A percentile compares a stretch with the other conserved stretches of the same genome.
Evolutionary conservation across 2,329 filamentous ascomycete genomes (phyloP).

Genomic region (Chlorencoelia australis): DNA sequence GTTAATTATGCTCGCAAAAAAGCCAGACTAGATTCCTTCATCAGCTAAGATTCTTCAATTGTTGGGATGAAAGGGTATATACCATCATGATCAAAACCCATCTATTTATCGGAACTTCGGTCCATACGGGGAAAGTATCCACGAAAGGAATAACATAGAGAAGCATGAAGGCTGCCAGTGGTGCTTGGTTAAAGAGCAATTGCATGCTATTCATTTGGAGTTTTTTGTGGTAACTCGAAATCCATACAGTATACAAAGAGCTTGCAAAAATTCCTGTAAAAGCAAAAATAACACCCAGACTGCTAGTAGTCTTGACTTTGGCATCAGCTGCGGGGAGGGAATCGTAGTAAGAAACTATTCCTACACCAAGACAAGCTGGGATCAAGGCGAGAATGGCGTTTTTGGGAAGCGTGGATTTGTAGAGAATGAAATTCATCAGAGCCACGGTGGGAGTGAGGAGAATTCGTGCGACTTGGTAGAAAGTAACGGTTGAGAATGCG

Average conservation of each 20-base stretch:
- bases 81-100: conserved; percentile 53
- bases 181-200: conserved; percentile 58
- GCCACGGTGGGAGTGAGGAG: conserved; percentile 57
- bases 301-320: conserved; percentile 44
- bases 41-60: no score
- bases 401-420: conserved; percentile 44
- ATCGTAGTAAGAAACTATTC: conserved; percentile 58
- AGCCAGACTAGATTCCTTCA: conserved; percentile 51
- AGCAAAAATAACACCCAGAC: conserved; percentile 53
- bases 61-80: conserved; percentile 18
- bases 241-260: conserved; percentile 60
- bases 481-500: conserved; percentile 57
- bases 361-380: conserved; percentile 54
- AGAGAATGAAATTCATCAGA: conserved; percentile 53
- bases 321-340: conserved; percentile 40
- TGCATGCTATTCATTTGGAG: conserved; percentile 60
- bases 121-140: conserved; percentile 51
- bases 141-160: conserved; percentile 57
- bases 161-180: conserved; percentile 50
- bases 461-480: conserved; percentile 61
- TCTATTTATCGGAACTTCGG: conserved; percentile 37
- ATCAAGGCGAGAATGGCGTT: conserved; percentile 42
- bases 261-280: conserved; percentile 54
- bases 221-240: conserved; percentile 54
- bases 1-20: conserved; percentile 56